phyloP scores from a whole-genome alignment of 257 asterid genomes.

The Fraxinus pennsylvanica region DNA sequence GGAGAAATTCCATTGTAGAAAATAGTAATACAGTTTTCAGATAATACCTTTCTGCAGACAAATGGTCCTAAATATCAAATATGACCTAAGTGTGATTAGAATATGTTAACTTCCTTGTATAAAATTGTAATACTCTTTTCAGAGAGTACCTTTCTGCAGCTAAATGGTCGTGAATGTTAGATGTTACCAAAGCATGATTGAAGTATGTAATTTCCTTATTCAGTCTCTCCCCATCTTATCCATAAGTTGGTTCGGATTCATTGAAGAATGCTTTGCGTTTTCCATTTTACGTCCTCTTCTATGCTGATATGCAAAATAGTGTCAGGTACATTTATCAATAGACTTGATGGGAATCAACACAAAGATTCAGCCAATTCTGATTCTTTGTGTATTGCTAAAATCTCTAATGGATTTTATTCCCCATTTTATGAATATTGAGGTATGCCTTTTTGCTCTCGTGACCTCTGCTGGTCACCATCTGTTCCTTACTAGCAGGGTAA shows the following conservation, averaged over 20 bases:
- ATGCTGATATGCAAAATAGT: conserved; percentile 6
- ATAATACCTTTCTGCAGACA: background rate
- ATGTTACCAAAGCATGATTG: background rate
- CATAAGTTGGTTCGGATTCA: conserved; percentile 11
- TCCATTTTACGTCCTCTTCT: background rate
- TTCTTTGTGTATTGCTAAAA: background rate
- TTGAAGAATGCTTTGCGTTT: background rate
- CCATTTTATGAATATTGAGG: background rate
- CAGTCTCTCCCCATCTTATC: background rate
- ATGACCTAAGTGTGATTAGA: background rate
- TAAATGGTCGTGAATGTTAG: background rate
- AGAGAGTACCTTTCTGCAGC: background rate
- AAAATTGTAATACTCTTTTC: background rate
- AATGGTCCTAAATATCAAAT: background rate
- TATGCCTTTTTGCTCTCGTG: background rate
- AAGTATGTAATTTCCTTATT: background rate
- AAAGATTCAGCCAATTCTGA: conserved; percentile 7
- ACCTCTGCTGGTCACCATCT: background rate
- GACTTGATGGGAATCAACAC: conserved; percentile 9
- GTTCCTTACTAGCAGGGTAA: background rate
- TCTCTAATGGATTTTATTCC: background rate
- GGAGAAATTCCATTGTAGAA: background rate
- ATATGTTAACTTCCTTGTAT: background rate
- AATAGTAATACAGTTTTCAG: background rate
- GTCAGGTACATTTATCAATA: conserved; percentile 7